Evolutionary conservation across 306 rosid species (phyloP).

Genomic region (Calophaca sinica): DNA sequence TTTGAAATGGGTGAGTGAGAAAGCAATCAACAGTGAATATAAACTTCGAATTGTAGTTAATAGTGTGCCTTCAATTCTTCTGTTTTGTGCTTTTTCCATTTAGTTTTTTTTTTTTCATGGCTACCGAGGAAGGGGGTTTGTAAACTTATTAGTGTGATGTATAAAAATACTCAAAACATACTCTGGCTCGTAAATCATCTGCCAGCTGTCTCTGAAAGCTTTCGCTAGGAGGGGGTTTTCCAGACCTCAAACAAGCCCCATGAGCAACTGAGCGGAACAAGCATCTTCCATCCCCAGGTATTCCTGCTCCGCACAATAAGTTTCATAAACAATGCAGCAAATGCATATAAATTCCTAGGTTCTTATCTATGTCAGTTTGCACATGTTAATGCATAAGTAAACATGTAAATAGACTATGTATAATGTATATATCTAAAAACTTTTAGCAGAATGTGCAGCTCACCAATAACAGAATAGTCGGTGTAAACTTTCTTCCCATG

Average conservation of each 20-base stretch:
- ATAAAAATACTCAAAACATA: constrained; percentile 49
- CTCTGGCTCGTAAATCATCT: constrained; percentile 74
- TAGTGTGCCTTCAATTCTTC: constrained; percentile 14
- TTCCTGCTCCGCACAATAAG: constrained; percentile 62
- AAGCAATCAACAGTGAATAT: constrained; percentile 29
- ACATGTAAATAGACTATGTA: constrained; percentile 23
- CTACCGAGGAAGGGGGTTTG: not conserved
- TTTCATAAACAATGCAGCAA: constrained; percentile 37
- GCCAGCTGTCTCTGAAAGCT: constrained; percentile 79
- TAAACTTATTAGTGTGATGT: constrained; percentile 22
- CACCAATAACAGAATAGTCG: constrained; percentile 86
- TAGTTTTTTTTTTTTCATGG: constrained; percentile 1
- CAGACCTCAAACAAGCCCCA: constrained; percentile 81
- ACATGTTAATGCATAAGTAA: not conserved
- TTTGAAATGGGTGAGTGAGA: constrained; percentile 3
- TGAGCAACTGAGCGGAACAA: constrained; percentile 91
- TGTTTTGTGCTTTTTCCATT: constrained; percentile 18
- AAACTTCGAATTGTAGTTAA: constrained; percentile 12
- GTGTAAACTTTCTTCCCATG: constrained; percentile 83
- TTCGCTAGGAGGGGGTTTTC: constrained; percentile 75
- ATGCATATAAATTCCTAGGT: not conserved
- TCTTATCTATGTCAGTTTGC: not conserved
- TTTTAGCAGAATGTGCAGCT: constrained; percentile 46
- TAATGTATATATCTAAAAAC: not conserved
- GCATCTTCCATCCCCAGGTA: constrained; percentile 98